Evolutionary conservation across 768 basidiomycete species (phyloP), one percentile per base, ranked within the genome.

Genomic region (Chalciporus sphaerocephalus): DNA sequence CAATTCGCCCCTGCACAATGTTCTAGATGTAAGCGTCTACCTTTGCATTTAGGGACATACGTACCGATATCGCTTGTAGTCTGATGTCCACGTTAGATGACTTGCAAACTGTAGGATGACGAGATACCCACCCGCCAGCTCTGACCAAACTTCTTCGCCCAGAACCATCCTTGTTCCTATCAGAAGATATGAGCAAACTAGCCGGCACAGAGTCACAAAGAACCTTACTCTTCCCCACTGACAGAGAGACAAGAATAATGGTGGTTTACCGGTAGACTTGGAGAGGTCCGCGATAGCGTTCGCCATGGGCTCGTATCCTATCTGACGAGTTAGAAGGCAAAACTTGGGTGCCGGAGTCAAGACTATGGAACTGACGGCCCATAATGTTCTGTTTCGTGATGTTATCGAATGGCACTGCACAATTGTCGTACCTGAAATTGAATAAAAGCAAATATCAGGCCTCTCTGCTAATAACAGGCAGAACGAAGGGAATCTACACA

Each of bases 141-240:
- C 53, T 85, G 82, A 0, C 83, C 83, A 13, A 79, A 65, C 20
- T 61, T 61, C 50, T 62, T 71, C 2, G 77, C 83, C 83, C 83
- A 85, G 5, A 76, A 46, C 81, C 80, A 83, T 0, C 79, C 78
- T 66, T 81, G 75, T 55, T 75, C 68, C 78, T 81, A 50, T n/a
- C 45, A 36, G 23, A 43, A 38, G 6, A 13, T n/a, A 32, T 52
- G 18, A 57, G 37, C 5, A 35, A 17, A 25, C 30, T 2, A 38
- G 24, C 2, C n/a, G 20, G 4, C 1, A 28, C 21, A 27, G 10
- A n/a, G 5, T 16, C 24, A 34, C 38, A 23, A 35, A 15, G 13
- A 23, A 56, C 12, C 72, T 56, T 59, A 85, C 83, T 55, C 74
- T 66, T 37, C 83, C 83, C 83, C 83, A 85, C 54, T 84, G 73